phyloP scores from a whole-genome alignment of 2,329 filamentous ascomycete genomes.

The Mycogone perniciosa region DNA sequence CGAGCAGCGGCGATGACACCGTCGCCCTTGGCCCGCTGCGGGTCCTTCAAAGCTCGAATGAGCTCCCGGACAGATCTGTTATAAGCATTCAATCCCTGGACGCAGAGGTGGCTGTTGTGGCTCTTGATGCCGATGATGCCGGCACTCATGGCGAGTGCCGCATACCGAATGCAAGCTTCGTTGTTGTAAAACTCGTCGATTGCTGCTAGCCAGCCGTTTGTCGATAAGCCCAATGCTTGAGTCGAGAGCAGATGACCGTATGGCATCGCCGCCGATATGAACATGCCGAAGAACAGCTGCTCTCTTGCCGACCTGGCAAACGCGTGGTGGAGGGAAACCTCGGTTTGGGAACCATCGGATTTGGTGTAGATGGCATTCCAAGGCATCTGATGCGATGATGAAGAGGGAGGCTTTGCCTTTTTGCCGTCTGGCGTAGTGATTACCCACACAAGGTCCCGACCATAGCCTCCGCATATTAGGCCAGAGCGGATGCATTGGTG shows the following conservation, averaged over 20 bases:
- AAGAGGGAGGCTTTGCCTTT: background rate
- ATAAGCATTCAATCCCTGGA: slow-evolving; percentile 19
- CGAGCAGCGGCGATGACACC: slow-evolving; percentile 14
- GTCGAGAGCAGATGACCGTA: slow-evolving; percentile 11
- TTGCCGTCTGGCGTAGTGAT: slow-evolving; percentile 8
- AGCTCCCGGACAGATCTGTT: slow-evolving; percentile 15
- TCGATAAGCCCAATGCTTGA: slow-evolving; percentile 10
- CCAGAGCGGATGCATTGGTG: slow-evolving; percentile 9
- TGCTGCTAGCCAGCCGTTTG: slow-evolving; percentile 18
- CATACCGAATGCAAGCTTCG: slow-evolving; percentile 14
- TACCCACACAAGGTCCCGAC: slow-evolving; percentile 13
- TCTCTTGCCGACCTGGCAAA: slow-evolving; percentile 15
- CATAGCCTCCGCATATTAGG: slow-evolving; percentile 10
- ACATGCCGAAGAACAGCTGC: slow-evolving; percentile 15
- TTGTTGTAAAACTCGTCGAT: slow-evolving; percentile 16
- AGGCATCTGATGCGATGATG: background rate
- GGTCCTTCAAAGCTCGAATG: slow-evolving; percentile 9
- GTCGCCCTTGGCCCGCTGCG: slow-evolving; percentile 12
- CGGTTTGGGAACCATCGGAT: background rate
- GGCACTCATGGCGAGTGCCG: slow-evolving; percentile 17
- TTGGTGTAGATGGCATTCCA: slow-evolving; percentile 9
- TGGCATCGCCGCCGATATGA: slow-evolving; percentile 12
- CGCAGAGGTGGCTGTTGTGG: slow-evolving; percentile 15
- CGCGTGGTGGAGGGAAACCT: slow-evolving; percentile 7
- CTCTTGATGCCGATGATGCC: slow-evolving; percentile 16